Base-by-base conservation (phyloP, 768 basidiomycete species). In the Termitomyces sp. region DNA sequence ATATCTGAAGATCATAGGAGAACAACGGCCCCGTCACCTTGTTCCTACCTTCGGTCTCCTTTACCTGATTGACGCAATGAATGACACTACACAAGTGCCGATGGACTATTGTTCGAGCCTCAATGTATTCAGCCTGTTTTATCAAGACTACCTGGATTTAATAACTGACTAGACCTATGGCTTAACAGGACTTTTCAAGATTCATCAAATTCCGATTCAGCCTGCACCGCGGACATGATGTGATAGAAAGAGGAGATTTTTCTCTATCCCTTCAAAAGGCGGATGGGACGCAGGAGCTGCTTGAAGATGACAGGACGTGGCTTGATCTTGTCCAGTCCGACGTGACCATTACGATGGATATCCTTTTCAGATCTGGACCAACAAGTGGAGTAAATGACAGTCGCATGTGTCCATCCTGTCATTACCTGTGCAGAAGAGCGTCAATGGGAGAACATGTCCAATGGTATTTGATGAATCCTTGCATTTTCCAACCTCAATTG, bases 51-150 rank as follows among this genome's bases (percentile, higher is more conserved):
- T 35, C 10, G 20, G 36, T 16, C 5, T 46, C n/a, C 12, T 52
- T 2, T 52, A 52, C 18, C 23, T 52, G 23, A 32, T 53, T 16
- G 52, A 53, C 40, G 52, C 52, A 0, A 53, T 40, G 36, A 53
- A 53, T 15, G 44, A 53, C 18, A 53, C 4, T 5, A n/a, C 31
- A 1, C 18, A 35, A 7, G 52, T 53, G 7, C 22, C 44, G 0
- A 18, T 53, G 44, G 36, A 32, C 7, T 44, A 39, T 13, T 39
- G 52, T 23, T n/a, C 18, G 2, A 53, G 13, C 20, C 36, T 16
- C 6, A 39, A 16, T 36, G 27, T 45, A 45, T 7, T 9, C 4
- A 18, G 3, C 22, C 7, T 2, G 15, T 29, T 5, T 10, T 7
- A n/a, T 25, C 25, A 18, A 7, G 3, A n/a, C n/a, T 15, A 13